Evolutionary conservation across 345 rosid genomes (phyloP), one percentile per base, ranked within the genome.

Genomic region (Lumnitzera racemosa): DNA sequence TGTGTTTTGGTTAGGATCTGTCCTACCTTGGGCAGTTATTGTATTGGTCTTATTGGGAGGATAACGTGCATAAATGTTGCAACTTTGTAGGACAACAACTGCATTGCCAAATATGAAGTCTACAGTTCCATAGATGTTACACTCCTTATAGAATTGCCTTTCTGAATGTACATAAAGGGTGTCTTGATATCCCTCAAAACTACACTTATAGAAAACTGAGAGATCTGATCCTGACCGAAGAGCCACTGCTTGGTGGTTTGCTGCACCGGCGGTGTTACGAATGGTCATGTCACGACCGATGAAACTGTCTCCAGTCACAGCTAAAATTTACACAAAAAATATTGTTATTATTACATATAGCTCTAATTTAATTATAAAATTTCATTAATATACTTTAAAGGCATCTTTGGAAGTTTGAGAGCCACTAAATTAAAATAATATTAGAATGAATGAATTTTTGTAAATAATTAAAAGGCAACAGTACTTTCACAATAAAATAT

Each of bases 211-310:
- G 53, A 58, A 66, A 13, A 72, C 80, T 2, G 76, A 76, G 31
- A 72, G 71, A 23, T 76, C 80, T 1, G 80, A 76, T 54, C 71
- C 80, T 5, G 72, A 72, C 11, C 80, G 71, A 23, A 76, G 63
- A 10, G 80, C 80, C 9, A 76, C 77, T 11, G 80, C 80, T 59
- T 76, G 80, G 57, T 76, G 80, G 60, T 76, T 76, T 29, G 31
- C 62, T 12, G 80, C 74, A 3, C 80, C 80, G 4, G 80, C 71
- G 0, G 71, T 76, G 69, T 76, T 76, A 59, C 73, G 76, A 55
- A 76, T 16, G 12, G 76, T 72, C 2, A 72, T 53, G 58, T 72
- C 76, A 14, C 68, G 53, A 2, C 71, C 80, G 20, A 76, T 64
- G 68, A 76, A 76, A 36, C 80, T 76, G 46, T 72, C 70, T 49